A percentile compares a stretch with the other conserved stretches of the same genome.
These are phyloP conservation scores for Mycosphaerella sp. DNA, from an alignment of 2,329 filamentous ascomycete genomes.

Conservation along the genomic window DNA sequence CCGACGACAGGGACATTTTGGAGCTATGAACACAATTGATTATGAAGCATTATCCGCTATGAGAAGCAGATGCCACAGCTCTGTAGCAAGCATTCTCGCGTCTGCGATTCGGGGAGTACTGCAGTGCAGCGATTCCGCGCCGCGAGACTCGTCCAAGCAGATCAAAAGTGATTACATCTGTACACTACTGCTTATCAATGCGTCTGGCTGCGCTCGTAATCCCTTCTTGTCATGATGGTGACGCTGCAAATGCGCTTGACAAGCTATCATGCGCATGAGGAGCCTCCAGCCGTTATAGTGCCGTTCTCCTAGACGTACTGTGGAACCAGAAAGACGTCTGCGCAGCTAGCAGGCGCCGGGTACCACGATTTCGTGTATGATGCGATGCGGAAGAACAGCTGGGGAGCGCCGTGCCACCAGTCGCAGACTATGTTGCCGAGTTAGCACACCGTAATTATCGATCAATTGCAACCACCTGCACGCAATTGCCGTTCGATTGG, in stretches of 20 bases:
- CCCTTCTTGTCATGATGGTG: neutral
- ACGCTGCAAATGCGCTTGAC: neutral
- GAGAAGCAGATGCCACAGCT: too few species aligned
- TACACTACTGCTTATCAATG: neutral
- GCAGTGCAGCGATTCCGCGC: too few species aligned
- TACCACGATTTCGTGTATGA: conserved; percentile 17
- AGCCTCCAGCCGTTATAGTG: neutral
- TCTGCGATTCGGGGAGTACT: too few species aligned
- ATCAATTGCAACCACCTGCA: too few species aligned
- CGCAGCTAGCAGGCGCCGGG: conserved; percentile 28
- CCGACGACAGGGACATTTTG: too few species aligned
- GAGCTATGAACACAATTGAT: too few species aligned
- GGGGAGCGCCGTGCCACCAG: conserved; percentile 32
- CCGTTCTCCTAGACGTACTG: conserved; percentile 23
- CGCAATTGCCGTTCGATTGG: too few species aligned
- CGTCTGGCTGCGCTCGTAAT: neutral
- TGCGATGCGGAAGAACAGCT: conserved; percentile 30
- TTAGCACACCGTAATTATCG: neutral
- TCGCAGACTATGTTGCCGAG: conserved; percentile 23
- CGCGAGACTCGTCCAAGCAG: too few species aligned
- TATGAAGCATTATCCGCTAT: too few species aligned
- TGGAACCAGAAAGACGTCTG: conserved; percentile 28
- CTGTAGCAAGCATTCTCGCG: too few species aligned
- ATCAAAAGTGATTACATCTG: neutral
- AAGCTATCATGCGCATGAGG: neutral